Evolutionary conservation across 2,329 filamentous ascomycete species (phyloP).

Genomic region (Paraphoma chrysanthemicola): DNA sequence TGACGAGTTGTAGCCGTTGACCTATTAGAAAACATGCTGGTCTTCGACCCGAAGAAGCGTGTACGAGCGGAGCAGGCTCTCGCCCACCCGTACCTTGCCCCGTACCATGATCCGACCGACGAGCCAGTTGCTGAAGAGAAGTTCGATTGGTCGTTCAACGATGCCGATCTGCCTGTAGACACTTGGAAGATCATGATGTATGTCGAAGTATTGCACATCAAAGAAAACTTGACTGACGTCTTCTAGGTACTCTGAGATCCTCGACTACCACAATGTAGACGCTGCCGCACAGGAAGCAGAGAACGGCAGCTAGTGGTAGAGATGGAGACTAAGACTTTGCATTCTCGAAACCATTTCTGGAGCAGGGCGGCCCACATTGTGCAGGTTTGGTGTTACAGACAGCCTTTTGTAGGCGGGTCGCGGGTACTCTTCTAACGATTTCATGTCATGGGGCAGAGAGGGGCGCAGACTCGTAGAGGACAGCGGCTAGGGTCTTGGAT

Average conservation of each 20-base stretch:
- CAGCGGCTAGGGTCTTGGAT: constrained; percentile 18
- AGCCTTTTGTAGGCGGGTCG: constrained; percentile 22
- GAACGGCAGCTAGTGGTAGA: constrained; percentile 32
- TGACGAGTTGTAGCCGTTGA: constrained; percentile 72
- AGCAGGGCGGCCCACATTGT: constrained; percentile 16
- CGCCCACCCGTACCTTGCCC: constrained; percentile 89
- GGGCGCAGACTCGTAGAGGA: constrained; percentile 21
- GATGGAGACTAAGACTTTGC: constrained; percentile 14
- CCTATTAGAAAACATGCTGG: constrained; percentile 93
- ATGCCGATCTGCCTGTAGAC: constrained; percentile 94
- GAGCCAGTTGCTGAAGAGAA: constrained; percentile 96
- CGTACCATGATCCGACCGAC: constrained; percentile 96
- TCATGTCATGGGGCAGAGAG: constrained; percentile 18
- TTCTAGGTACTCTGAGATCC: constrained; percentile 93
- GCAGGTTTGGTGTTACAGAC: constrained; percentile 15
- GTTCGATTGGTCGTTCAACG: constrained; percentile 99
- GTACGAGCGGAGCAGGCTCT: constrained; percentile 87
- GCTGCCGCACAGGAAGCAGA: constrained; percentile 57
- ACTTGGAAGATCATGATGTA: constrained; percentile 99
- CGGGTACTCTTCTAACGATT: constrained; percentile 24
- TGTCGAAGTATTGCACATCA: constrained; percentile 10
- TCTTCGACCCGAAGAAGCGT: constrained; percentile 97
- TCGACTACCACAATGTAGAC: constrained; percentile 97
- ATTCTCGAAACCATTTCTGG: constrained; percentile 18
- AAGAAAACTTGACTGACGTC: constrained; percentile 17